A percentile compares a stretch with the other conserved stretches of the same genome.
Conservation (phyloP, 1,284 basidiomycete species). For the Hemileia vastatrix region DNA sequence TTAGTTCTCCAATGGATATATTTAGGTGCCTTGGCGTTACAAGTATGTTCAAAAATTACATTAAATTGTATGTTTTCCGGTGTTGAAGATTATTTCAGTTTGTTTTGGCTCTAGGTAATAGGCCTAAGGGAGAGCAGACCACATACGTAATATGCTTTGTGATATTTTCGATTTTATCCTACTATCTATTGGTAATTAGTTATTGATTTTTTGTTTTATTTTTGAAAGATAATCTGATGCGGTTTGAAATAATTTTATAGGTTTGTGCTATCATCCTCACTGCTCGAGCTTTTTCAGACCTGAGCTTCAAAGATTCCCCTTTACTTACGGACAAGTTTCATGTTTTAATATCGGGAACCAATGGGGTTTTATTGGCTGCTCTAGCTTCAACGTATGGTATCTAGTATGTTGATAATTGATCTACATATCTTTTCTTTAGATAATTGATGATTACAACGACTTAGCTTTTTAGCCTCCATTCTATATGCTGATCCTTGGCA, state of each 20-base stretch:
- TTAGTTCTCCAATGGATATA: slow-evolving; percentile 75
- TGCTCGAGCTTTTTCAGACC: slow-evolving; percentile 4
- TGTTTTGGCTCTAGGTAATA: slow-evolving; percentile 78
- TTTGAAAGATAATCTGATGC: neutral
- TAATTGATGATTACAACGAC: neutral
- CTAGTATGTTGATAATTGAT: slow-evolving; percentile 4
- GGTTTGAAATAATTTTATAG: neutral
- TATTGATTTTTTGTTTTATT: slow-evolving; percentile 21
- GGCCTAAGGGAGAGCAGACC: slow-evolving; percentile 82
- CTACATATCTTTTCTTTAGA: slow-evolving; percentile 50
- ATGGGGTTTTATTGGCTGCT: slow-evolving; percentile 74
- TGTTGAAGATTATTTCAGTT: slow-evolving; percentile 49
- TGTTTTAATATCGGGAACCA: slow-evolving; percentile 63
- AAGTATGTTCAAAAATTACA: slow-evolving; percentile 35
- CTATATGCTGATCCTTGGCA: slow-evolving; percentile 98
- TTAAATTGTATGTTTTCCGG: neutral
- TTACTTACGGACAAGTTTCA: slow-evolving; percentile 28
- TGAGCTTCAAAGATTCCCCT: slow-evolving; percentile 15
- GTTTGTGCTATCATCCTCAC: slow-evolving; percentile 19
- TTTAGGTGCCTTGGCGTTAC: slow-evolving; percentile 67
- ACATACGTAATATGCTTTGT: slow-evolving; percentile 73
- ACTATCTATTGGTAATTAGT: slow-evolving; percentile 35
- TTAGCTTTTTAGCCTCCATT: slow-evolving; percentile 61
- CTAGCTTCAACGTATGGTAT: slow-evolving; percentile 74
- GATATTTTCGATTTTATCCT: slow-evolving; percentile 47